Conservation (phyloP, 2,329 filamentous ascomycete species). For the Fusarium devonianum region DNA sequence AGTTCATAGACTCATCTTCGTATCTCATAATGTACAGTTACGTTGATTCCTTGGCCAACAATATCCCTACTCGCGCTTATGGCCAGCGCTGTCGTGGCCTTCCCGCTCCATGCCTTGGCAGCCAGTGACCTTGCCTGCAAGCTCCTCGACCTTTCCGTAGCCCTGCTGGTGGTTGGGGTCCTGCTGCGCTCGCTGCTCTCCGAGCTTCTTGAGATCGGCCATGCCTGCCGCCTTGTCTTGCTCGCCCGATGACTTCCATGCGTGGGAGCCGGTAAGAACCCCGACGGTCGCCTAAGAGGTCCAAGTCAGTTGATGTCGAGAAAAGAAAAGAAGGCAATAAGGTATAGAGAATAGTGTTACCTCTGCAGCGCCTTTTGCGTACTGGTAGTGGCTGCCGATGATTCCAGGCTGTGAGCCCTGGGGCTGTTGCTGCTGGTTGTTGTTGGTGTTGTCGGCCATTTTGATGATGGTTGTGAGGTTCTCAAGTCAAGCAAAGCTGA, state of each 20-base stretch:
- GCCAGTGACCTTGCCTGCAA: slow-evolving; percentile 68
- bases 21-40: background rate
- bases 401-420: slow-evolving; percentile 61
- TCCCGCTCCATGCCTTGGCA: slow-evolving; percentile 75
- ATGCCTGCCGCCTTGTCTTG: slow-evolving; percentile 69
- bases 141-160: slow-evolving; percentile 69
- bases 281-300: slow-evolving; percentile 63
- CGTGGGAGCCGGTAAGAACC: slow-evolving; percentile 64
- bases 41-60: too few relatives aligned
- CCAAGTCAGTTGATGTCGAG: background rate
- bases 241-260: slow-evolving; percentile 70
- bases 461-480: slow-evolving; percentile 19
- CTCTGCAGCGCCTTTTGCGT: slow-evolving; percentile 72
- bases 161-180: slow-evolving; percentile 59
- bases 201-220: slow-evolving; percentile 67
- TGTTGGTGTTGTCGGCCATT: slow-evolving; percentile 43
- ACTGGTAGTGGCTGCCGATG: slow-evolving; percentile 69
- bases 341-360: slow-evolving; percentile 50
- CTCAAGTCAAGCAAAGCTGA: background rate
- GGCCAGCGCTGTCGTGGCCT: slow-evolving; percentile 59
- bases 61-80: slow-evolving; percentile 35
- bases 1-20: background rate
- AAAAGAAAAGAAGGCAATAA: background rate
- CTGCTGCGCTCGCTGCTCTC: slow-evolving; percentile 60
- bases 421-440: slow-evolving; percentile 35